These are phyloP conservation scores for Colletotrichum sp. DNA, from an alignment of 2,329 filamentous ascomycete species.

Conservation along the genomic window DNA sequence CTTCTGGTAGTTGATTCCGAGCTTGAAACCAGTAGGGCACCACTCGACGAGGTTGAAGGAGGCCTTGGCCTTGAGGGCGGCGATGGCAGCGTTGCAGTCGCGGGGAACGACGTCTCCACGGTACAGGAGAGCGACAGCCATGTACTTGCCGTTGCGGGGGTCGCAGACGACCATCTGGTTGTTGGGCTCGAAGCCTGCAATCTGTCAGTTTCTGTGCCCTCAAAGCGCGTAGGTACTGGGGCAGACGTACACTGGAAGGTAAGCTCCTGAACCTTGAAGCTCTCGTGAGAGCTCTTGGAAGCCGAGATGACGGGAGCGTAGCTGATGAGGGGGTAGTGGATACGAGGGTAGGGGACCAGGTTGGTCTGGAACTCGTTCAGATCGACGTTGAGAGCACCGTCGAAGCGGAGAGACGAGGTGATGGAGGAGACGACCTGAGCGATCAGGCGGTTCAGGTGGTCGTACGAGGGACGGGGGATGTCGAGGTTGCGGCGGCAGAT, in stretches of 20 bases:
- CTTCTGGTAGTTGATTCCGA: constrained; percentile 78
- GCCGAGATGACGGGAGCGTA: constrained; percentile 75
- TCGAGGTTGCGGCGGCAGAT: constrained; percentile 77
- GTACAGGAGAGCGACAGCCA: constrained; percentile 76
- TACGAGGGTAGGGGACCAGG: constrained; percentile 75
- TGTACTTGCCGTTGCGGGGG: constrained; percentile 77
- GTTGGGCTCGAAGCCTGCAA: constrained; percentile 74
- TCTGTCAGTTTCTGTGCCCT: constrained; percentile 26
- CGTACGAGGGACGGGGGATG: constrained; percentile 71
- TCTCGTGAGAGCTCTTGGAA: constrained; percentile 82
- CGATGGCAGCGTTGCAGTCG: constrained; percentile 71
- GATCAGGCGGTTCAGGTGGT: constrained; percentile 76
- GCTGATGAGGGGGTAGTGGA: constrained; percentile 76
- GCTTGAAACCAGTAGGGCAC: constrained; percentile 79
- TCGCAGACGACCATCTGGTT: constrained; percentile 82
- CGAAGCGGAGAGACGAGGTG: constrained; percentile 74
- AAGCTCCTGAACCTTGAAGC: constrained; percentile 82
- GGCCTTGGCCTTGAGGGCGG: constrained; percentile 71
- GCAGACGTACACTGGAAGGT: constrained; percentile 73
- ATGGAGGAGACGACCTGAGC: constrained; percentile 78
- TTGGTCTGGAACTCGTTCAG: constrained; percentile 82
- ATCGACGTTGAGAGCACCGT: constrained; percentile 76
- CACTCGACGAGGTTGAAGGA: constrained; percentile 78
- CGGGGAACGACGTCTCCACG: constrained; percentile 74
- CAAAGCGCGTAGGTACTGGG: neutral